phyloP scores from a whole-genome alignment of 140 eudicot species.

The Bidens hawaiensis region DNA sequence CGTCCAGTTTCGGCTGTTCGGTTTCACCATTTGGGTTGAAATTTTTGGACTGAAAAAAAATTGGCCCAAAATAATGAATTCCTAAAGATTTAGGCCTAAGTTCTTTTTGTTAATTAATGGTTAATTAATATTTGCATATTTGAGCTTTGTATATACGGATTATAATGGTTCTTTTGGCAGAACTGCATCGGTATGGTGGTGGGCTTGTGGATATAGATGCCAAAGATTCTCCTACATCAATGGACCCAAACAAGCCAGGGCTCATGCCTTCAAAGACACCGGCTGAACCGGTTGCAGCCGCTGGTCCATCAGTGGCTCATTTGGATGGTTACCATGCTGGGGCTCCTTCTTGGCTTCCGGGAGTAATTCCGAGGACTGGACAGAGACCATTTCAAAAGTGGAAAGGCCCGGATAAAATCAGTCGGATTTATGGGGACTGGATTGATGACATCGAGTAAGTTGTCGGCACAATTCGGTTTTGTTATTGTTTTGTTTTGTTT shows the following conservation, averaged over 20 bases:
- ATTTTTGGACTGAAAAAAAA: too few species aligned
- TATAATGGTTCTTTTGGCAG: slow-evolving; percentile 47
- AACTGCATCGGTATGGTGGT: slow-evolving; percentile 81
- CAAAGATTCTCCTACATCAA: slow-evolving; percentile 51
- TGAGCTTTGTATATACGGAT: slow-evolving; percentile 15
- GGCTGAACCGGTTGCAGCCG: slow-evolving; percentile 34
- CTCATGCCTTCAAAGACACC: slow-evolving; percentile 37
- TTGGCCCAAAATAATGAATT: too few species aligned
- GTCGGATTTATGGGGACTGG: slow-evolving; percentile 97
- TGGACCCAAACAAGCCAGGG: slow-evolving; percentile 66
- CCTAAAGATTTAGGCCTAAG: too few species aligned
- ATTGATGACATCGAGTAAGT: slow-evolving; percentile 69
- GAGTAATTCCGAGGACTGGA: slow-evolving; percentile 55
- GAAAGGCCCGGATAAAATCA: slow-evolving; percentile 97
- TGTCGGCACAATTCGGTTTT: not conserved
- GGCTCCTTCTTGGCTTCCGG: slow-evolving; percentile 54
- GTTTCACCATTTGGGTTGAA: too few species aligned
- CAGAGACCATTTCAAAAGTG: slow-evolving; percentile 63
- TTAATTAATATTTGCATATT: too few species aligned
- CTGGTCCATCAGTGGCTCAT: slow-evolving; percentile 44
- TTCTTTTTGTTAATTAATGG: too few species aligned
- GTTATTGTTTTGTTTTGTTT: not conserved
- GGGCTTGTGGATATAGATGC: slow-evolving; percentile 68
- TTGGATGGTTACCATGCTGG: slow-evolving; percentile 67
- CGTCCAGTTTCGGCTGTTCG: too few species aligned